Conservation (phyloP, 2,329 filamentous ascomycete species). For the Epichloe glyceriae region DNA sequence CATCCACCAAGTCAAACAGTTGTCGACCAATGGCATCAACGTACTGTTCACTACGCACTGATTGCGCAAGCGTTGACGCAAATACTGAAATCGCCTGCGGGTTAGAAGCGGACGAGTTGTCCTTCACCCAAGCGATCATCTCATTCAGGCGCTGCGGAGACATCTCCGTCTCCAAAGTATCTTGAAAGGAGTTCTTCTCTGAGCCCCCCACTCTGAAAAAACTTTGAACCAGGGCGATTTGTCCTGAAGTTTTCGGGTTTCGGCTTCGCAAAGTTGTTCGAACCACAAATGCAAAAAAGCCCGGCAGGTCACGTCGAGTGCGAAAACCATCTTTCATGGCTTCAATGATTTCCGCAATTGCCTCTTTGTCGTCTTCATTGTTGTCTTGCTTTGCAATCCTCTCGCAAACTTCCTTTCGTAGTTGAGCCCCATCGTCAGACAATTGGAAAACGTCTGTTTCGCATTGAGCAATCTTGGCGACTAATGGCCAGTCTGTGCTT, state of each 20-base stretch:
- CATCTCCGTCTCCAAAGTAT: constrained; percentile 28
- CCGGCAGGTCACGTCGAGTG: constrained; percentile 28
- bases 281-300: constrained; percentile 36
- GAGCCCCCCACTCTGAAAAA: constrained; percentile 9
- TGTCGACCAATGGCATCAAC: constrained; percentile 27
- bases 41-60: constrained; percentile 28
- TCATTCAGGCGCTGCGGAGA: constrained; percentile 31
- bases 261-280: constrained; percentile 24
- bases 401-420: constrained; percentile 28
- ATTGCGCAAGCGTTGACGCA: constrained; percentile 28
- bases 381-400: constrained; percentile 16
- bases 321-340: constrained; percentile 32
- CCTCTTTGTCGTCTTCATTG: constrained; percentile 9
- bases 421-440: constrained; percentile 22
- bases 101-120: constrained; percentile 19
- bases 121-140: constrained; percentile 29
- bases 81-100: constrained; percentile 27
- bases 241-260: constrained; percentile 15
- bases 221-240: constrained; percentile 22
- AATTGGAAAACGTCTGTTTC: constrained; percentile 35
- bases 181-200: constrained; percentile 9
- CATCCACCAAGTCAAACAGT: constrained; percentile 23
- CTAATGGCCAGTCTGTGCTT: constrained; percentile 28
- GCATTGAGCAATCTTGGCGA: constrained; percentile 28
- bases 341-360: constrained; percentile 24